Base-by-base conservation (phyloP, 495 filamentous ascomycete genomes). In the Podospora didyma region DNA sequence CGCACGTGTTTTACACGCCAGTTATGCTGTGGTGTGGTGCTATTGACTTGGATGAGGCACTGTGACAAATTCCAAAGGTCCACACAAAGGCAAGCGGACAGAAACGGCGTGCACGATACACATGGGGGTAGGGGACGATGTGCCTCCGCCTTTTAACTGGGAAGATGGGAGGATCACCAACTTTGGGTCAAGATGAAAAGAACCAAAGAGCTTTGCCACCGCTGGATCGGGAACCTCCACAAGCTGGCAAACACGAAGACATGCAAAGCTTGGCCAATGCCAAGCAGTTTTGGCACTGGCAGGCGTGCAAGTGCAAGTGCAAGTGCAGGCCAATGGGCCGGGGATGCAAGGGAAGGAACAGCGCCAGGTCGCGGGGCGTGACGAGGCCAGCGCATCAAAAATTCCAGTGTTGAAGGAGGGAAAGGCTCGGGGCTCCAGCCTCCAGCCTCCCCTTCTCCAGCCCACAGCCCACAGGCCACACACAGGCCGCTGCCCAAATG, bases 311-410 rank as follows among this genome's bases (percentile, higher is more conserved):
- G n/a, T 22, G 11, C 23, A 17, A 26, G 44, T 51, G 41, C 42
- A 44, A 51, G 60, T 53, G 49, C 58, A 53, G 49, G 49, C 62
- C 56, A 56, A 56, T 46, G 57, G 46, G 23, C 49, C 64, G 54
- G 59, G 54, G 53, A 54, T 34, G 58, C 51, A 62, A 54, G 58
- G 54, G 50, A 62, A 54, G 58, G 54, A 53, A 51, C 49, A 39
- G 52, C 57, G 58, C 56, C 55, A 57, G 53, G 34, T 56, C 34
- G 54, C 4, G 26, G 37, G 51, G 53, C 39, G 51, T 50, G 56
- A 50, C 58, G 53, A 62, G 53, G 63, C 61, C 66, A 62, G 46
- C 61, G 50, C 65, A 65, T 61, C 57, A 24, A 20, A 23, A 31
- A n/a, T 34, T 4, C 19, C 7, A n/a, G 22, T 31, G 12, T 6